Percentiles rank a stretch among this genome's conserved stretches.
These are phyloP conservation scores for Cercophora newfieldiana DNA, from an alignment of 495 filamentous ascomycete genomes.

Conservation along the genomic window DNA sequence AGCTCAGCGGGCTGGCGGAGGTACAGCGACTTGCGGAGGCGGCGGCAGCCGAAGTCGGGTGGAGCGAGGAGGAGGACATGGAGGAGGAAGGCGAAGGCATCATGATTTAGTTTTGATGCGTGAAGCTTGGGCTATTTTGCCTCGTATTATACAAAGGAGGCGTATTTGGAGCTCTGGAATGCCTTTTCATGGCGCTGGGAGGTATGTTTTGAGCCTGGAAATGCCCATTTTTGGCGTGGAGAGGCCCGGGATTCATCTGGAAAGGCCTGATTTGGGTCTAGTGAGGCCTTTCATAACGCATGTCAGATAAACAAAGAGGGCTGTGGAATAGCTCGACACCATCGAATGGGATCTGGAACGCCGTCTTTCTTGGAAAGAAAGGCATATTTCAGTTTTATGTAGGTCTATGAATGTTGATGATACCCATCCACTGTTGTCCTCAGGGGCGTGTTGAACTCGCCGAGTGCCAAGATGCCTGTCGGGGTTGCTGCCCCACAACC, in stretches of 20 bases:
- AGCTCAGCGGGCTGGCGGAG: constrained; percentile 87
- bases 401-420: background rate
- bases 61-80: constrained; percentile 48
- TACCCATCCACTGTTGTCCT: background rate
- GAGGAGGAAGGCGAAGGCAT: constrained; percentile 50
- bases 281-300: background rate
- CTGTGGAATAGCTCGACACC: background rate
- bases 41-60: constrained; percentile 44
- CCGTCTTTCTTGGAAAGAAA: background rate
- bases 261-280: background rate
- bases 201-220: background rate
- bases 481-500: background rate
- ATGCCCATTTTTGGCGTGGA: background rate
- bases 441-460: background rate
- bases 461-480: background rate
- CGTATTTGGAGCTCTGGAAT: background rate
- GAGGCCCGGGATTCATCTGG: background rate
- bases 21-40: constrained; percentile 79
- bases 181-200: background rate
- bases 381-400: background rate
- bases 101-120: constrained; percentile 23
- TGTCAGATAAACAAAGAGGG: background rate
- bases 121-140: background rate
- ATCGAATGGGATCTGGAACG: background rate
- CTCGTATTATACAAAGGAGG: background rate